Base-by-base conservation (phyloP, 1,284 basidiomycete genomes). In the Rugosomyces carneus region DNA sequence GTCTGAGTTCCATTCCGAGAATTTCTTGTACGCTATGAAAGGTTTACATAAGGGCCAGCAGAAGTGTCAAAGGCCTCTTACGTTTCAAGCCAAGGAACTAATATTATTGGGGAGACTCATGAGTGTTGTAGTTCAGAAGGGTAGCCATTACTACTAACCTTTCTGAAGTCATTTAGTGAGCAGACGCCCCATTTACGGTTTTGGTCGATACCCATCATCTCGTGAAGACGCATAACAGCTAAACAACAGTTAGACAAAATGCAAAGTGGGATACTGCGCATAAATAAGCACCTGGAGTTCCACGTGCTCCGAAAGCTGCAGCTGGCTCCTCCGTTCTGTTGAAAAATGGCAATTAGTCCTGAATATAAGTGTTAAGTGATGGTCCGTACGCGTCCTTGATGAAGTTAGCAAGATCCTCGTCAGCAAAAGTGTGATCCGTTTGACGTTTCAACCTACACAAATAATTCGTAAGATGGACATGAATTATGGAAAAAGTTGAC, bases 1-100 rank as follows among this genome's bases (percentile, higher is more conserved):
- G 55, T 91, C 66, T 0, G 81, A 71, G 62, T 93, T 93, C 91
- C 91, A 93, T 57, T 93, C 90, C 54, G 74, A 60, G 72, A 92
- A 90, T 41, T 56, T 76, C 8, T 70, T 61, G 60, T 80, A 87
- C 0, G 76, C 78, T 80, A 37, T 42, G 26, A 13, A 29, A 23
- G 26, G 1, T 24, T 34, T 21, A n/a, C 20, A 31, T 37, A 39
- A 5, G 19, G 21, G 15, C 21, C 27, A 31, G 10, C 6, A 26
- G 10, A 37, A 5, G 29, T 7, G 44, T 51, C 21, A 49, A 42
- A 6, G 51, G 78, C 7, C 7, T 23, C 21, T 56, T 49, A 87
- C 84, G 69, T 62, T 86, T 88, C 34, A 90, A 58, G 8, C 87
- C 87, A 37, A 90, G 67, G 68, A 78, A 90, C 75, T 83, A 48